phyloP scores from a whole-genome alignment of 441 rosid species.

The Gossypium davidsonii region DNA sequence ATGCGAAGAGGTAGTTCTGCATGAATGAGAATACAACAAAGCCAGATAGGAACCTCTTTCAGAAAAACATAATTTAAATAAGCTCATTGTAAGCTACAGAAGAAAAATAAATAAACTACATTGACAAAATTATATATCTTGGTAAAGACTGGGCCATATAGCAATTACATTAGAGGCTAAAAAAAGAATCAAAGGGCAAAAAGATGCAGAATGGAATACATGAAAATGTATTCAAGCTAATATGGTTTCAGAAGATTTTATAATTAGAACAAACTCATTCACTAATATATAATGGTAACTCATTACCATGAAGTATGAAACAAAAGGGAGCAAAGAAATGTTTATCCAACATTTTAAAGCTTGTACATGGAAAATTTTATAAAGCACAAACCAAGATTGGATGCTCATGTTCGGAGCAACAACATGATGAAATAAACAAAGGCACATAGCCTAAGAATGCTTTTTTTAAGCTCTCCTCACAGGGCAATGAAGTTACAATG shows the following conservation, averaged over 20 bases:
- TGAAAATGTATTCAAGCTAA: neutral
- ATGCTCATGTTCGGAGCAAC: neutral
- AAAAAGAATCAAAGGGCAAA: neutral
- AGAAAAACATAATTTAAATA: conserved; percentile 1
- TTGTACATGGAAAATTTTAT: neutral
- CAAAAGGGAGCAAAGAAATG: neutral
- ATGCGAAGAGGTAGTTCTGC: conserved; percentile 86
- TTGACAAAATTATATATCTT: neutral
- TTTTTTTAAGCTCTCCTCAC: neutral
- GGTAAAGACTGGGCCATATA: neutral
- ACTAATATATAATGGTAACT: neutral
- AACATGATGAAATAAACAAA: neutral
- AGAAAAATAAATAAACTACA: neutral
- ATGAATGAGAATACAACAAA: conserved; percentile 14
- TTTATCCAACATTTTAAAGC: neutral
- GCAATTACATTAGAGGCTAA: neutral
- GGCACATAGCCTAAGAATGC: neutral
- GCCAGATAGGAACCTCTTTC: conserved; percentile 4
- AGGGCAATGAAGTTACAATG: neutral
- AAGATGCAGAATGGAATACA: neutral
- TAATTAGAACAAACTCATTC: neutral
- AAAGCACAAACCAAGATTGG: neutral
- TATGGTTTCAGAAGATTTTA: neutral
- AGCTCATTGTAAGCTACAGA: neutral
- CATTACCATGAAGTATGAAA: neutral